Conservation (phyloP, 257 asterid genomes). For the Verbascum thapsus region DNA sequence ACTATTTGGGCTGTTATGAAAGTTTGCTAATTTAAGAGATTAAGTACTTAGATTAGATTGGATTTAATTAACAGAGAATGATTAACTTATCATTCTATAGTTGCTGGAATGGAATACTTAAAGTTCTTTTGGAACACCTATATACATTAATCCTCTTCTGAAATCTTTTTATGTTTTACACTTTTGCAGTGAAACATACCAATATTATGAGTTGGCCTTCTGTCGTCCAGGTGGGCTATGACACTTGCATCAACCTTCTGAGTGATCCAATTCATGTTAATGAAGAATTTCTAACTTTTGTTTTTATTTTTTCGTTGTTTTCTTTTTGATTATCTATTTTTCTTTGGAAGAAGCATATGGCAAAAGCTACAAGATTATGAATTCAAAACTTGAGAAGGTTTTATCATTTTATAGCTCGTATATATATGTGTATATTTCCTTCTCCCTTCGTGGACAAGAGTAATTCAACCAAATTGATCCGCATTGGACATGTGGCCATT, state of each 20-base stretch:
- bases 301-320: neutral
- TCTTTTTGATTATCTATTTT: constrained; percentile 8
- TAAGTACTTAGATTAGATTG: neutral
- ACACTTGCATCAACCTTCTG: constrained; percentile 29
- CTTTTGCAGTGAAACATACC: constrained; percentile 92
- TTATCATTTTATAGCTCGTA: neutral
- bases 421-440: too few species aligned
- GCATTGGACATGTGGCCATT: neutral
- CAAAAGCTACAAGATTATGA: neutral
- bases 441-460: too few species aligned
- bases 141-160: constrained; percentile 29
- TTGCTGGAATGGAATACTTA: constrained; percentile 14
- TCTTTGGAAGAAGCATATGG: constrained; percentile 4
- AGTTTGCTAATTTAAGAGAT: neutral
- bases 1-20: neutral
- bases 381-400: neutral
- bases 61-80: neutral
- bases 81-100: constrained; percentile 1
- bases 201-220: constrained; percentile 80
- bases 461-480: too few species aligned
- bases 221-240: constrained; percentile 85
- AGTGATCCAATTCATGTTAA: neutral
- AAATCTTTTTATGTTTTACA: constrained; percentile 34
- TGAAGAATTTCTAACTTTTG: constrained; percentile 20
- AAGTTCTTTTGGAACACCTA: constrained; percentile 12